Base-by-base conservation (phyloP, 176 grass and related monocot genomes). In the Oryza longistaminata region DNA sequence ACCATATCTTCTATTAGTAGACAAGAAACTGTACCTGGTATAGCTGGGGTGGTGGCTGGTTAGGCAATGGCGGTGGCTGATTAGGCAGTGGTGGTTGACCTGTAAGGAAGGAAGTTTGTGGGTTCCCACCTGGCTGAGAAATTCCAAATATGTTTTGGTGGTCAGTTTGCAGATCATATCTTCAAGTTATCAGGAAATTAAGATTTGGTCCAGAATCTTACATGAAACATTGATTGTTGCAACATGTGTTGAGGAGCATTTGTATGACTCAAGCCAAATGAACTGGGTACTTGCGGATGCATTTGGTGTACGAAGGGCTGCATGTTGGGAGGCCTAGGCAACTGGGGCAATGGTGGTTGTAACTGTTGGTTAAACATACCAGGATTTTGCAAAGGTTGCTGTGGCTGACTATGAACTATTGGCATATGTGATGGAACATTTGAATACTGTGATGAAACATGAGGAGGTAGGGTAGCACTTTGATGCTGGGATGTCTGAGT, bases 341-440 rank as follows among this genome's bases (percentile, higher is more conserved):
- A 82, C 60, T 89, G 92, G 22, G 93, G 93, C 85, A 95, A 76
- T 42, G 91, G 86, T 71, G 92, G 97, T 79, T 90, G 96, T 40
- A 94, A 73, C 67, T 79, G 91, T 70, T 94, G 97, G 82, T 94
- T 99, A 81, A 88, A 94, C 22, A 90, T 78, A 87, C 81, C 93
- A 85, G 86, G 88, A 89, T 50, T 92, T 83, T 95, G 93, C 83
- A 95, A 76, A 67, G 88, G 66, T 73, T 92, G 90, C 15, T 90
- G 93, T 76, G 74, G 74, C 42, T 92, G 85, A 70, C 76, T 82
- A 66, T 91, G 76, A 44, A 73, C 43, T 75, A 77, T 86, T 27
- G 93, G 73, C 70, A 91, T 62, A 79, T 96, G 89, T 52, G 93
- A 89, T 31, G 85, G 89, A 66, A 88, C n/a, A 86, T 78, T 88